Base-by-base conservation (phyloP, 768 basidiomycete species). In the Leccinum obscurum region DNA sequence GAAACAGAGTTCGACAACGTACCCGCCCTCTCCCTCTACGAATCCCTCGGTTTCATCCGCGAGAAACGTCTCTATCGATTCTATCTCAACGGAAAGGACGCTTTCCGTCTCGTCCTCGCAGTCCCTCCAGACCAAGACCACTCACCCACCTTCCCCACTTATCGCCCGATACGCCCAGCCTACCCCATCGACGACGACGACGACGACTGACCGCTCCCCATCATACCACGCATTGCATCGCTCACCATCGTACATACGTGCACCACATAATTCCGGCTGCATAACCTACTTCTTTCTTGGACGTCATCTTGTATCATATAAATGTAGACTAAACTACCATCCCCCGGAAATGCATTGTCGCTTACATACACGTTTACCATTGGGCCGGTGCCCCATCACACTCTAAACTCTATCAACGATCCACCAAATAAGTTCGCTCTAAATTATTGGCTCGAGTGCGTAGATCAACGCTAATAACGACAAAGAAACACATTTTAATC, bases 61-160 rank as follows among this genome's bases (percentile, higher is more conserved):
- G 95, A 98, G 78, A 98, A 98, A 72, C 87, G 95, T 4, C 81
- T 99, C 17, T 88, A 89, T 71, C 85, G 97, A 1, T 99, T 98
- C 77, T 98, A 99, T 69, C 84, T 98, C 65, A 99, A 97, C 70
- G 93, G 93, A 51, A 98, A 98, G 75, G 95, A 98, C 70, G 95
- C 95, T 0, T 97, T 92, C 69, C 82, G 93, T 41, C 85, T 95
- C 52, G 84, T 92, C 22, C 84, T 92, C 50, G 76, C 83, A 32
- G 74, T 91, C 6, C 81, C 85, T 5, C 70, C 73, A 6, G 75
- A 74, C 32, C 61, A 69, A 57, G 70, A 74, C 44, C 58, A 65
- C 4, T 49, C 63, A 15, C 62, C 63, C 6, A 52, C 61, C 2
- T 61, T 44, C 52, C 17, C 57, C 6, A 65, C 62, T 37, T 59